These are phyloP conservation scores for Kurtzmaniella quercitrusa DNA, from an alignment of 1,139 yeast species.

Conservation along the genomic window DNA sequence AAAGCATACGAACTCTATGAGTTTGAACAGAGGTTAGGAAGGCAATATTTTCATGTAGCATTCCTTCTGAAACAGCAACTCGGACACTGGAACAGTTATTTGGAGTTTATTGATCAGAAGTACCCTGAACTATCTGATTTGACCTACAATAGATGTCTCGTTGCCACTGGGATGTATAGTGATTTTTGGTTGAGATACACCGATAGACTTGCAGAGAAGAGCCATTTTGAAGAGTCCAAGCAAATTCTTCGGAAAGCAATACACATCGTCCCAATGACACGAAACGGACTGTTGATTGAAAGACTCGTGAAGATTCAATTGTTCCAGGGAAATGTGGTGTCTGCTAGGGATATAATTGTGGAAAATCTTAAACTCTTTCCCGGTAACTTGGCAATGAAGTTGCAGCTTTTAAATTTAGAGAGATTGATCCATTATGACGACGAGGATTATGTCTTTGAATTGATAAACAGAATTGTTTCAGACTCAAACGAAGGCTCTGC, in stretches of 20 bases:
- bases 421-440: constrained; percentile 20
- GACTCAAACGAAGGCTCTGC: constrained; percentile 21
- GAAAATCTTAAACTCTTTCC: constrained; percentile 22
- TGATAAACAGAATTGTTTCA: constrained; percentile 21
- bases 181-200: constrained; percentile 61
- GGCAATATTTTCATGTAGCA: constrained; percentile 49
- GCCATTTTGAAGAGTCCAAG: constrained; percentile 30
- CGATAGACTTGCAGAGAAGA: constrained; percentile 33
- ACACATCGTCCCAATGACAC: constrained; percentile 15
- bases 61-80: constrained; percentile 42
- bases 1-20: constrained; percentile 58
- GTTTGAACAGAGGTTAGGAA: constrained; percentile 53
- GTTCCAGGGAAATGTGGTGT: constrained; percentile 23
- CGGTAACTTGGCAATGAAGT: constrained; percentile 31
- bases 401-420: constrained; percentile 36
- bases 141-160: constrained; percentile 55
- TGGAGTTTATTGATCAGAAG: constrained; percentile 49
- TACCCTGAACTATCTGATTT: constrained; percentile 26
- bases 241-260: constrained; percentile 32
- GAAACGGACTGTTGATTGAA: constrained; percentile 22
- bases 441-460: constrained; percentile 19
- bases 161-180: constrained; percentile 49
- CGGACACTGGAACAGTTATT: constrained; percentile 56
- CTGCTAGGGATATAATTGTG: constrained; percentile 34
- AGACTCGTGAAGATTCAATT: constrained; percentile 40